Conservation (phyloP, 2,329 filamentous ascomycete species). For the Cucurbitaria berberidis region DNA sequence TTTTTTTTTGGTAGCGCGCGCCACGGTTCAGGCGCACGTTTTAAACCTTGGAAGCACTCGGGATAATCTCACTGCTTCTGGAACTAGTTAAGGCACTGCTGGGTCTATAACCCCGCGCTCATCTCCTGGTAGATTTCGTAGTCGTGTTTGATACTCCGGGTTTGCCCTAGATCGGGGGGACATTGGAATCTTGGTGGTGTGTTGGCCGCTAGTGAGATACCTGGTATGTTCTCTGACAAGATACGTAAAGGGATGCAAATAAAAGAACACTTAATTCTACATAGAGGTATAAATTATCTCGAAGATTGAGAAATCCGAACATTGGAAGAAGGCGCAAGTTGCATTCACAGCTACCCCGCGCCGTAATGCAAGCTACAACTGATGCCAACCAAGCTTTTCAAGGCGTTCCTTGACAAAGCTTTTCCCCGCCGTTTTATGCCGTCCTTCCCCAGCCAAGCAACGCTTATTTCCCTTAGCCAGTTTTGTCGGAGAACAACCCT, state of each 20-base stretch:
- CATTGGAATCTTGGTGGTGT: too few relatives aligned
- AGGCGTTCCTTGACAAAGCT: constrained; percentile 23
- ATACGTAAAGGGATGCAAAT: too few relatives aligned
- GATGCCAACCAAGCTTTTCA: constrained; percentile 23
- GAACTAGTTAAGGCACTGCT: too few relatives aligned
- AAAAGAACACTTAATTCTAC: too few relatives aligned
- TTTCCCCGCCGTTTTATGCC: constrained; percentile 6
- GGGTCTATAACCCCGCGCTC: not conserved
- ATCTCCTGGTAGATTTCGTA: not conserved
- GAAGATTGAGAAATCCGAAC: too few relatives aligned
- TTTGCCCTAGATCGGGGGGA: too few relatives aligned
- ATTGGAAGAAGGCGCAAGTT: not conserved
- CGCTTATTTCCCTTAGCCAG: constrained; percentile 23
- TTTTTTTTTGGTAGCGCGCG: not conserved
- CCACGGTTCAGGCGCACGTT: not conserved
- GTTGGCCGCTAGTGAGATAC: too few relatives aligned
- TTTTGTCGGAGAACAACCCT: constrained; percentile 6
- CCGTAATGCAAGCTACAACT: not conserved
- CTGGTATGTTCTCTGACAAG: too few relatives aligned
- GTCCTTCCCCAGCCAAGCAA: constrained; percentile 14
- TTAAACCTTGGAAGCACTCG: too few relatives aligned
- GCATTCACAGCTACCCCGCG: not conserved
- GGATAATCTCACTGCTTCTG: too few relatives aligned
- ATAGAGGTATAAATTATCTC: too few relatives aligned
- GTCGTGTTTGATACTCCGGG: not conserved